phyloP scores from a whole-genome alignment of 2,329 filamentous ascomycete genomes.

The Colletotrichum cuscutae region DNA sequence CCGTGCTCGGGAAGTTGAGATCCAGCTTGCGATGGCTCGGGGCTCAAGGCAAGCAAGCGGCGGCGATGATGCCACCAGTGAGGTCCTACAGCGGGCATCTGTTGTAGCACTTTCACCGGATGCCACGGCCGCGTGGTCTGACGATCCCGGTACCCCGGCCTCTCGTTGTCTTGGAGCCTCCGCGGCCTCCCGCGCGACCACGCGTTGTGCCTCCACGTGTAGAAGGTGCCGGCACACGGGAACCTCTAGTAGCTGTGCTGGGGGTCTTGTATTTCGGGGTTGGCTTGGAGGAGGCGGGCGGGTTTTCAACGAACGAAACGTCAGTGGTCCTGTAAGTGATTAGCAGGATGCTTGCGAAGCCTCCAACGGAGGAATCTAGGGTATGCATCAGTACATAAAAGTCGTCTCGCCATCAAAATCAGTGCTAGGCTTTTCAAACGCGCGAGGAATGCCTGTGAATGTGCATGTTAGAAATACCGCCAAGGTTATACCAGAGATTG shows the following conservation, averaged over 20 bases:
- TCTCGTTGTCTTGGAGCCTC: conserved; percentile 44
- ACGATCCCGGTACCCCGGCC: conserved; percentile 58
- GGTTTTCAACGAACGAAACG: conserved; percentile 90
- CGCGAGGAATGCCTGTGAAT: neutral
- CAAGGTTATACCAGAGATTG: neutral
- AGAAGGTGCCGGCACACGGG: conserved; percentile 57
- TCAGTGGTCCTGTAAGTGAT: conserved; percentile 78
- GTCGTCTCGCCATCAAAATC: conserved; percentile 77
- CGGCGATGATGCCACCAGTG: no score
- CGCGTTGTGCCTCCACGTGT: conserved; percentile 50
- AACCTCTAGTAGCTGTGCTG: conserved; percentile 43
- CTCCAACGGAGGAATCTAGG: no score
- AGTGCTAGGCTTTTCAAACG: conserved; percentile 41
- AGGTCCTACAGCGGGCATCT: neutral
- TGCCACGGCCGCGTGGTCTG: conserved; percentile 56
- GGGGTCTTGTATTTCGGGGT: conserved; percentile 57
- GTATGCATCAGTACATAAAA: conserved; percentile 71
- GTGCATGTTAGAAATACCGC: neutral
- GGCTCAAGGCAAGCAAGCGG: neutral
- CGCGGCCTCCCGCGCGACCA: conserved; percentile 42
- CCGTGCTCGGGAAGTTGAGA: neutral
- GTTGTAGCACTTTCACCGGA: conserved; percentile 44
- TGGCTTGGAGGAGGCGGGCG: conserved; percentile 65
- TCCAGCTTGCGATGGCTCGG: neutral
- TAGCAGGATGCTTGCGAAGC: conserved; percentile 33